Conservation (phyloP, 352 stramenopile genomes). For the Plasmopara viticola region DNA sequence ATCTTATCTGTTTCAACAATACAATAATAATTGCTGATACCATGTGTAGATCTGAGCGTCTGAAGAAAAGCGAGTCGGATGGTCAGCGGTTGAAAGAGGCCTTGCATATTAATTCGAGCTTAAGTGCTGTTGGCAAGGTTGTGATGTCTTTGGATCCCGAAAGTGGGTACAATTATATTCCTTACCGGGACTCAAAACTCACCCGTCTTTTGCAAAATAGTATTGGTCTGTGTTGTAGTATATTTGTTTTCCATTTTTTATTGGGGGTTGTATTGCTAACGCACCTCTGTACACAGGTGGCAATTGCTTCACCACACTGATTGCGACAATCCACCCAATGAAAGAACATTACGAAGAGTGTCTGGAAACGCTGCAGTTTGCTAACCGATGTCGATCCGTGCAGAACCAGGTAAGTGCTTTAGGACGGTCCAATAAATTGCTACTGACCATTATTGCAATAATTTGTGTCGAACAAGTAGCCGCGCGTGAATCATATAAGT, state of each 20-base stretch:
- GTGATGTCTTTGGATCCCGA: slow-evolving; percentile 83
- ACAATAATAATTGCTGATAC: background rate
- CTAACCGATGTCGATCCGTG: slow-evolving; percentile 86
- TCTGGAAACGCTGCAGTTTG: slow-evolving; percentile 87
- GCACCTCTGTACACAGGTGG: slow-evolving; percentile 36
- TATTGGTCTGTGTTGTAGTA: slow-evolving; percentile 37
- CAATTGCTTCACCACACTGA: slow-evolving; percentile 81
- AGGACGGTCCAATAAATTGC: background rate
- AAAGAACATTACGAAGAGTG: slow-evolving; percentile 88
- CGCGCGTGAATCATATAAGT: slow-evolving; percentile 82
- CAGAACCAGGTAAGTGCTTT: slow-evolving; percentile 66
- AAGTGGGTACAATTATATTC: slow-evolving; percentile 85
- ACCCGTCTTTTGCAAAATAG: slow-evolving; percentile 80
- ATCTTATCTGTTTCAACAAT: background rate
- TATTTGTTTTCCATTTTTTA: background rate
- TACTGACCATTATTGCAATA: background rate
- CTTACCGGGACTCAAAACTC: slow-evolving; percentile 81
- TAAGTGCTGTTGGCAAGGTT: slow-evolving; percentile 81
- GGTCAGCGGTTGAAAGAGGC: slow-evolving; percentile 80
- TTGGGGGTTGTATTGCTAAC: background rate
- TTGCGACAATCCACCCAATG: slow-evolving; percentile 85
- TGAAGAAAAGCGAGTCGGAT: slow-evolving; percentile 86
- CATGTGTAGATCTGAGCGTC: slow-evolving; percentile 47
- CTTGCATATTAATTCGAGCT: slow-evolving; percentile 81
- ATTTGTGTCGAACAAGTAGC: slow-evolving; percentile 17